Evolutionary conservation across 108 stramenopile genomes (phyloP), one percentile per base, ranked within the genome.

Genomic region (Skeletonema potamos): DNA sequence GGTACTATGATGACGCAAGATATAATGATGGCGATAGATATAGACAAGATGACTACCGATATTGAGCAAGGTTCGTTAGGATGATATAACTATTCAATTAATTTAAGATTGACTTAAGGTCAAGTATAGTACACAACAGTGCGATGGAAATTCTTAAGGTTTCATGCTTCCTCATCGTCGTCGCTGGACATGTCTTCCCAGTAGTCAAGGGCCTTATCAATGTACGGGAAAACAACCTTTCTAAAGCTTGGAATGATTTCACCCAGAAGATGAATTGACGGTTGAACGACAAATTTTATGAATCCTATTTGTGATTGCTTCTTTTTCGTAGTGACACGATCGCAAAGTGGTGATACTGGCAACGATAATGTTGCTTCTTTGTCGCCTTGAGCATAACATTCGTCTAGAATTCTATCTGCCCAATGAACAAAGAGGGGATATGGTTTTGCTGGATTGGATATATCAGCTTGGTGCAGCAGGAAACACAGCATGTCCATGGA

Each of bases 201-300:
- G 56, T 51, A 79, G 7, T 60, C 60, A 0, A 84, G 54, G 46
- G 66, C 77, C 6, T 62, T 24, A 17, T 67, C 58, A n/a, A 81
- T 51, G 20, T 51, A 54, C 0, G 79, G 74, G 13, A 81, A 27
- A 29, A 84, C 58, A 20, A 30, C 64, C n/a, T 77, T 34, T n/a
- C 20, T 56, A 33, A 81, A 76, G 26, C 43, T 44, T 41, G 78
- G 74, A 15, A 84, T 58, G 18, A 72, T 51, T 8, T 67, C 63
- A n/a, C 32, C 27, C 34, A 84, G 15, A 13, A 82, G 54, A 11
- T 58, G 61, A 73, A 77, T 83, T 36, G 69, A 63, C 0, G 91
- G 94, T 36, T 77, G 54, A 13, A 92, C 89, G 61, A 95, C 88
- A 66, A 92, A 95, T 60, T 95, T 87, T 58, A 95, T 87, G 58